phyloP scores from a whole-genome alignment of 352 stramenopile genomes.

The Phytophthora citrophthora region DNA sequence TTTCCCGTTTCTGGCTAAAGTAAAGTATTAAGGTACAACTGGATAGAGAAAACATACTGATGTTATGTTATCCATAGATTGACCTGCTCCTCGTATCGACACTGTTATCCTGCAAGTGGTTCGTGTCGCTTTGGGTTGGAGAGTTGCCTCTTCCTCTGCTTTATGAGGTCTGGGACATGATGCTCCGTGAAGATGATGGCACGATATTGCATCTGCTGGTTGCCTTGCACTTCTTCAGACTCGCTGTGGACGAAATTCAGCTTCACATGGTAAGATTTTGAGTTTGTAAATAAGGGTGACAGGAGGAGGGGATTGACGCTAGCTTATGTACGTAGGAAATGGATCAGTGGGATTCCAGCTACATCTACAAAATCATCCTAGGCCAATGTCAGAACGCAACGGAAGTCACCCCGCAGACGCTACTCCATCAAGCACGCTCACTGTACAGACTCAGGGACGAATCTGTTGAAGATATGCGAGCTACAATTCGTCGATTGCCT shows the following conservation, averaged over 20 bases:
- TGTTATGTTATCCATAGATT: conserved; percentile 33
- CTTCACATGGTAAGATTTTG: conserved; percentile 40
- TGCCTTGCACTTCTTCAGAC: conserved; percentile 59
- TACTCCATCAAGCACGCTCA: conserved; percentile 47
- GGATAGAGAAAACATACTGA: neutral
- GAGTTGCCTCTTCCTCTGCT: conserved; percentile 57
- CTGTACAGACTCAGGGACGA: conserved; percentile 67
- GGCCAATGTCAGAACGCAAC: conserved; percentile 39
- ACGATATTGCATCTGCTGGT: conserved; percentile 71
- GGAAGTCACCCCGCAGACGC: conserved; percentile 32
- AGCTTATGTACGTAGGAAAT: conserved; percentile 32
- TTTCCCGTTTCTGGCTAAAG: conserved; percentile 55
- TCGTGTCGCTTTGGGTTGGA: conserved; percentile 74
- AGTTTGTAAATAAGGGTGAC: neutral
- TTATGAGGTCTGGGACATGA: conserved; percentile 63
- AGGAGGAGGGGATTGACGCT: neutral
- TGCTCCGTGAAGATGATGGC: conserved; percentile 56
- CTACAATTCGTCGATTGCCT: conserved; percentile 50
- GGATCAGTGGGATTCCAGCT: conserved; percentile 74
- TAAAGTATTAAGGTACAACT: conserved; percentile 2
- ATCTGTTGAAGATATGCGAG: conserved; percentile 65
- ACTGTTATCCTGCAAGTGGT: conserved; percentile 80
- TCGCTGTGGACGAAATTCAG: conserved; percentile 48
- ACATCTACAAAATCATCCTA: conserved; percentile 73
- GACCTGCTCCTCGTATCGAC: conserved; percentile 67